Evolutionary conservation across 768 basidiomycete genomes (phyloP).

Genomic region (Pulveroboletus sp.): DNA sequence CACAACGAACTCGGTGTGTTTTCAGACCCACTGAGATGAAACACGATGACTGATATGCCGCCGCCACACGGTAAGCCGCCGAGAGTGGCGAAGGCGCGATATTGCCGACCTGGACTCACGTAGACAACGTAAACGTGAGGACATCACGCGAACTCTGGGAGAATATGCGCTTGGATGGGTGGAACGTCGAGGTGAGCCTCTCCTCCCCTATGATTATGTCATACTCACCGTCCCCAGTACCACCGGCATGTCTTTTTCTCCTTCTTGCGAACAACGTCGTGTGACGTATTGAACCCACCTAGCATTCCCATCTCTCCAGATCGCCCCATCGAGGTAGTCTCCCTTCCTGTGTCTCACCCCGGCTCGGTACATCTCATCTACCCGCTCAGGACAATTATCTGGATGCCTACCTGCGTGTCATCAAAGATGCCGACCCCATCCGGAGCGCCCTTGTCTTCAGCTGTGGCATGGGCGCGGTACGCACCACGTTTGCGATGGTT

Average conservation of each 20-base stretch:
- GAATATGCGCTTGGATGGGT: slow-evolving; percentile 71
- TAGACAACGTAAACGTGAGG: slow-evolving; percentile 76
- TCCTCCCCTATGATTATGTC: neutral
- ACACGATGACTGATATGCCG: slow-evolving; percentile 3
- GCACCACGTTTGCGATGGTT: slow-evolving; percentile 97
- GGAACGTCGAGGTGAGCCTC: slow-evolving; percentile 77
- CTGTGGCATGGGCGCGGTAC: slow-evolving; percentile 95
- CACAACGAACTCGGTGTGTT: slow-evolving; percentile 84
- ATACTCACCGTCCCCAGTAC: slow-evolving; percentile 46
- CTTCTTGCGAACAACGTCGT: neutral
- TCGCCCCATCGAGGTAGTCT: slow-evolving; percentile 76
- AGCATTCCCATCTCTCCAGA: slow-evolving; percentile 96
- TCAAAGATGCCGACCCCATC: slow-evolving; percentile 74
- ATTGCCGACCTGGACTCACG: slow-evolving; percentile 89
- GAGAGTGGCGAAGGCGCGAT: slow-evolving; percentile 75
- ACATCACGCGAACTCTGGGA: slow-evolving; percentile 88
- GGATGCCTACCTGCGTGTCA: slow-evolving; percentile 84
- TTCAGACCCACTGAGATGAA: neutral
- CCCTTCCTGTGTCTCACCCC: neutral
- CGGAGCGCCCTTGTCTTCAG: slow-evolving; percentile 85
- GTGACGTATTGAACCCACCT: slow-evolving; percentile 10
- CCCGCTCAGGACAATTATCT: slow-evolving; percentile 79
- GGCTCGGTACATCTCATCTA: neutral
- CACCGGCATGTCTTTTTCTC: slow-evolving; percentile 50
- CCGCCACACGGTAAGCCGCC: slow-evolving; percentile 31